Percentiles rank a stretch among this genome's conserved stretches.
Evolutionary conservation across 1,139 yeast genomes (phyloP).

Genomic region (Scheffersomyces segobiensis): DNA sequence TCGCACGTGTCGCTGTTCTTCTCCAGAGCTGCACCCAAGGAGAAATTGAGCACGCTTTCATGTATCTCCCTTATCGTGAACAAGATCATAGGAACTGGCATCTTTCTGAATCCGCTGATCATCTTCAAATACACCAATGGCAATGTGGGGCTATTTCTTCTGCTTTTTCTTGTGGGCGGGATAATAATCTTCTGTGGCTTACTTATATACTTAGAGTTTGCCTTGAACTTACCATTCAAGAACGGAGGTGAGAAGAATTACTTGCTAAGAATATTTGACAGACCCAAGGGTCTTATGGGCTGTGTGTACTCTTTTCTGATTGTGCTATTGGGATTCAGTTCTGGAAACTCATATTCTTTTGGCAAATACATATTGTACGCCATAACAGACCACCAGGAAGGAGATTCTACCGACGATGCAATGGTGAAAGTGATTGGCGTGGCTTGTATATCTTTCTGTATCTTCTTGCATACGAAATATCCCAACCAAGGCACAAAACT

Average conservation of each 20-base stretch:
- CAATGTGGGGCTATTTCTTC: conserved; percentile 39
- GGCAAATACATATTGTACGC: conserved; percentile 50
- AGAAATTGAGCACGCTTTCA: conserved; percentile 24
- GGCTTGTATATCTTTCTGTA: conserved; percentile 41
- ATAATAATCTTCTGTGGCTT: conserved; percentile 48
- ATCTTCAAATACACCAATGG: conserved; percentile 47
- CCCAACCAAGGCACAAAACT: conserved; percentile 44
- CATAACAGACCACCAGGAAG: conserved; percentile 20
- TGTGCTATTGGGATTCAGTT: conserved; percentile 49
- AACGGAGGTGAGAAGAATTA: conserved; percentile 56
- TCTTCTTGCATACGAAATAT: conserved; percentile 37
- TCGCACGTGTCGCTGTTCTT: background rate
- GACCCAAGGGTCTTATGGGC: conserved; percentile 39
- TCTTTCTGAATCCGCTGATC: conserved; percentile 50
- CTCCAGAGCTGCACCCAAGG: background rate
- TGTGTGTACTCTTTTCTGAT: conserved; percentile 49
- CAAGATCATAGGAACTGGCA: conserved; percentile 55
- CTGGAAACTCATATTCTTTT: conserved; percentile 53
- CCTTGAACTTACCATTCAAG: conserved; percentile 45
- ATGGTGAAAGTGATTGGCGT: conserved; percentile 46
- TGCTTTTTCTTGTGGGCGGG: conserved; percentile 47
- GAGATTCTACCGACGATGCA: conserved; percentile 12
- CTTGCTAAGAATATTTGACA: conserved; percentile 40
- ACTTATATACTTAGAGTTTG: conserved; percentile 47
- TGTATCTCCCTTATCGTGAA: conserved; percentile 43